These are phyloP conservation scores for Nothopassalora personata DNA, from an alignment of 2,329 filamentous ascomycete species.

Conservation along the genomic window DNA sequence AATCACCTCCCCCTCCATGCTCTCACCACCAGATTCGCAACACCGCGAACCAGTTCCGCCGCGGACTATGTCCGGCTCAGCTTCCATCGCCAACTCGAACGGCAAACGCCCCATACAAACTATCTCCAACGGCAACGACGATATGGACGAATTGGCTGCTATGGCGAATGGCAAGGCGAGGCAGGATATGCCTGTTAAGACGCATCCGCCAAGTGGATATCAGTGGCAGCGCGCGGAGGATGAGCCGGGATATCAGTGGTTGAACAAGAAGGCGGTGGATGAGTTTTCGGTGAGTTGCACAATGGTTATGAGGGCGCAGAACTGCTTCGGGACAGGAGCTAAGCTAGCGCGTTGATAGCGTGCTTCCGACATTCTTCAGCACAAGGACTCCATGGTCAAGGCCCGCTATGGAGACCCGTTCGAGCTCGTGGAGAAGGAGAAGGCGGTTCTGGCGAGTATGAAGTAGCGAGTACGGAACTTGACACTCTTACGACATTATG, in stretches of 20 bases:
- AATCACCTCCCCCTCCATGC: constrained; percentile 34
- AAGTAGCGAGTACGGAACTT: neutral
- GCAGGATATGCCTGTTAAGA: constrained; percentile 22
- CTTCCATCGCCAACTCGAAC: constrained; percentile 32
- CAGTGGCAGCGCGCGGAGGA: constrained; percentile 36
- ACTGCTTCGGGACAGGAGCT: too few relatives aligned
- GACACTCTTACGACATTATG: neutral
- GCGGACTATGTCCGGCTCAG: constrained; percentile 16
- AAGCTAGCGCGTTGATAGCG: constrained; percentile 22
- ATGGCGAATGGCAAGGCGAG: constrained; percentile 20
- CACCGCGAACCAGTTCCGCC: constrained; percentile 17
- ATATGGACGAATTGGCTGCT: constrained; percentile 21
- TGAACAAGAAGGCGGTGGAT: constrained; percentile 53
- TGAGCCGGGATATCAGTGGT: constrained; percentile 49
- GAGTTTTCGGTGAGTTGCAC: constrained; percentile 39
- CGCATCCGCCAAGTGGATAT: constrained; percentile 29
- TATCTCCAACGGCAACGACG: constrained; percentile 30
- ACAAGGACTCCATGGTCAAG: constrained; percentile 40
- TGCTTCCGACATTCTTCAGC: constrained; percentile 46
- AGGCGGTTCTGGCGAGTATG: constrained; percentile 21
- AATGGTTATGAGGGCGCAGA: neutral
- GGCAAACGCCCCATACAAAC: constrained; percentile 35
- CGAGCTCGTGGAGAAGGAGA: constrained; percentile 31
- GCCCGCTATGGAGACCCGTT: constrained; percentile 34
- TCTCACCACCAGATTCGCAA: constrained; percentile 53